phyloP scores from a whole-genome alignment of 176 grass and related monocot species.

The Rhipidocladum racemiflorum region DNA sequence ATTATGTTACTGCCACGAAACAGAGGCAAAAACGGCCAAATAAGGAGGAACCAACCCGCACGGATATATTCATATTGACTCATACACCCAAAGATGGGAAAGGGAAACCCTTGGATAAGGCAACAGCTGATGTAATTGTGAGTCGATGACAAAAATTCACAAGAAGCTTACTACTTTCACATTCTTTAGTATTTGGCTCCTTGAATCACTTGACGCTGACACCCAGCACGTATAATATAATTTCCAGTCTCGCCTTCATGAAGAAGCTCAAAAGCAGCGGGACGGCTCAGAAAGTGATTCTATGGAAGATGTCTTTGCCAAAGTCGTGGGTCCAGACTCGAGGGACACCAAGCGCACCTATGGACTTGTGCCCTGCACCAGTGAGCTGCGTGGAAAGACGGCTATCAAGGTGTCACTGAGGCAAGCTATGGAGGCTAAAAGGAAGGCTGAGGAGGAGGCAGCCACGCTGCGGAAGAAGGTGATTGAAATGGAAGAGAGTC shows the following conservation, averaged over 20 bases:
- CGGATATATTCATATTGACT: slow-evolving; percentile 27
- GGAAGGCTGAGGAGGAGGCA: slow-evolving; percentile 5
- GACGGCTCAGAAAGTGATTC: background rate
- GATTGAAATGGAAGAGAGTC: background rate
- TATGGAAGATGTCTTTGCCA: background rate
- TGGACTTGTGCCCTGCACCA: background rate
- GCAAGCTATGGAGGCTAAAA: background rate
- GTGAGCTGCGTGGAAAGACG: background rate
- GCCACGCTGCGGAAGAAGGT: background rate
- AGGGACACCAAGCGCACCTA: background rate
- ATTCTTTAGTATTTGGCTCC: background rate
- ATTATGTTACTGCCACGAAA: slow-evolving; percentile 4
- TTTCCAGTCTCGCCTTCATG: background rate
- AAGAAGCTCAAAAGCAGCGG: background rate
- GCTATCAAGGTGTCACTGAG: background rate
- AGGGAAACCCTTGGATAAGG: slow-evolving; percentile 13
- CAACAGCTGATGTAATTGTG: slow-evolving; percentile 28
- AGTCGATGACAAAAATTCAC: background rate
- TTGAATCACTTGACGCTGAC: background rate
- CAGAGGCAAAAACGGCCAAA: slow-evolving; percentile 25
- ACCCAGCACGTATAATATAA: background rate
- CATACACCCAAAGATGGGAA: slow-evolving; percentile 13
- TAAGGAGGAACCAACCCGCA: slow-evolving; percentile 17
- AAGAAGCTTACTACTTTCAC: background rate
- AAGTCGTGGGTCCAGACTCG: background rate